Evolutionary conservation across 805 yeast genomes (phyloP).

Genomic region (Kluyveromyces dobzhanskii): DNA sequence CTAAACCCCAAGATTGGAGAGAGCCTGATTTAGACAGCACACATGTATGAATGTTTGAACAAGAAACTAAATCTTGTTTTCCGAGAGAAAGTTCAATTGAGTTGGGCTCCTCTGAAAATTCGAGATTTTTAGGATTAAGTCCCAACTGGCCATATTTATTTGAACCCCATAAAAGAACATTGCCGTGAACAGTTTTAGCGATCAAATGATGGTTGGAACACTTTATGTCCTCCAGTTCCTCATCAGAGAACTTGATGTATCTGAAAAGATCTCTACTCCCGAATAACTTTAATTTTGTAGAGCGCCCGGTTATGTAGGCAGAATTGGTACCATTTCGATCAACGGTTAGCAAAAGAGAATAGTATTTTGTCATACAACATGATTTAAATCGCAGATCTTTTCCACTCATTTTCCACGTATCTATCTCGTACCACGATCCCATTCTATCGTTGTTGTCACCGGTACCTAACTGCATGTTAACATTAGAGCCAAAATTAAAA

Average conservation of each 20-base stretch:
- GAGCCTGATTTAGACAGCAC: slow-evolving; percentile 43
- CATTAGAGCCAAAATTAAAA: slow-evolving; percentile 54
- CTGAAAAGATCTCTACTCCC: slow-evolving; percentile 46
- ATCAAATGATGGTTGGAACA: slow-evolving; percentile 63
- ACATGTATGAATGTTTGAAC: slow-evolving; percentile 60
- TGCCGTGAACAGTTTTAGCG: slow-evolving; percentile 42
- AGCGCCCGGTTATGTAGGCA: slow-evolving; percentile 58
- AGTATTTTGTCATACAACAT: slow-evolving; percentile 49
- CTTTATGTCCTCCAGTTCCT: slow-evolving; percentile 28
- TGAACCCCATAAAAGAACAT: slow-evolving; percentile 74
- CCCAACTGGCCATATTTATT: slow-evolving; percentile 54
- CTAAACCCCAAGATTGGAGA: slow-evolving; percentile 69
- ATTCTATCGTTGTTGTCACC: slow-evolving; percentile 51
- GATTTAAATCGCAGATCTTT: slow-evolving; percentile 34
- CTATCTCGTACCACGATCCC: slow-evolving; percentile 7
- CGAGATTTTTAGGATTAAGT: slow-evolving; percentile 21
- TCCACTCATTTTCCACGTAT: slow-evolving; percentile 4
- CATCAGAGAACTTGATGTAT: slow-evolving; percentile 36
- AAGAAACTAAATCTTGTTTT: slow-evolving; percentile 38
- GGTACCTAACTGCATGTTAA: slow-evolving; percentile 55
- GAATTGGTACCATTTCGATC: slow-evolving; percentile 30
- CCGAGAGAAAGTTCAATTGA: slow-evolving; percentile 10
- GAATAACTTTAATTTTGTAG: slow-evolving; percentile 55
- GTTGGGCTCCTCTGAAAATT: slow-evolving; percentile 7
- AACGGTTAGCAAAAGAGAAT: slow-evolving; percentile 50